Evolutionary conservation across 768 basidiomycete genomes (phyloP).

Genomic region (button mushroom (Agaricus bisporus)): DNA sequence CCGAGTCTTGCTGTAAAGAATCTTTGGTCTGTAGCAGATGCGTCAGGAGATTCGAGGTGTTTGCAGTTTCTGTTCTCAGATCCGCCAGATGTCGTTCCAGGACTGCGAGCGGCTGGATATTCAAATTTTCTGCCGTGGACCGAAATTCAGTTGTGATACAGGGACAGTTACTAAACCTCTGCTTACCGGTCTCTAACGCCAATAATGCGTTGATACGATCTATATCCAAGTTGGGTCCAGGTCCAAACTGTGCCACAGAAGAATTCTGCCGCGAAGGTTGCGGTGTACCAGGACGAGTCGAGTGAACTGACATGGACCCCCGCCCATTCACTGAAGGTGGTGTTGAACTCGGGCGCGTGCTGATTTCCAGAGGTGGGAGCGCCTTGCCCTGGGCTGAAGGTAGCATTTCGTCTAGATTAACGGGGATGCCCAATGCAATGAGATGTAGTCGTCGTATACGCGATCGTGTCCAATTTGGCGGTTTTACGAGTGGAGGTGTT

Average conservation of each 20-base stretch:
- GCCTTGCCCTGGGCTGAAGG: conserved; percentile 58
- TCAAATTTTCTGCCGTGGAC: conserved; percentile 50
- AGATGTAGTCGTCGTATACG: conserved; percentile 87
- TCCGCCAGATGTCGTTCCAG: conserved; percentile 66
- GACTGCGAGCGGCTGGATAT: conserved; percentile 60
- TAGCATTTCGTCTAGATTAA: conserved; percentile 90
- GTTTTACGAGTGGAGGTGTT: conserved; percentile 67
- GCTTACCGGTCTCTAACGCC: conserved; percentile 59
- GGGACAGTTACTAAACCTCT: not conserved
- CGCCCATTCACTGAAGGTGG: conserved; percentile 48
- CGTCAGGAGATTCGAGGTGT: conserved; percentile 70
- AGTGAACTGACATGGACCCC: conserved; percentile 28
- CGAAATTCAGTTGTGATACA: not conserved
- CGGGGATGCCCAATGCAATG: conserved; percentile 87
- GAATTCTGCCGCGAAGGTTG: conserved; percentile 28
- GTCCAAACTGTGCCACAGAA: conserved; percentile 51
- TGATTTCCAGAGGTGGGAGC: conserved; percentile 77
- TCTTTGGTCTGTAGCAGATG: conserved; percentile 79
- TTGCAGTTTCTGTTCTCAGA: conserved; percentile 65
- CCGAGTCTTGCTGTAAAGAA: conserved; percentile 77
- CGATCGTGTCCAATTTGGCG: conserved; percentile 94
- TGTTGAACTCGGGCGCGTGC: conserved; percentile 75
- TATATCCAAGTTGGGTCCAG: conserved; percentile 69
- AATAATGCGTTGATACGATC: conserved; percentile 62
- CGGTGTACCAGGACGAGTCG: conserved; percentile 51